Evolutionary conservation across 495 filamentous ascomycete genomes (phyloP).

Genomic region (Penicillium longicatenatum): DNA sequence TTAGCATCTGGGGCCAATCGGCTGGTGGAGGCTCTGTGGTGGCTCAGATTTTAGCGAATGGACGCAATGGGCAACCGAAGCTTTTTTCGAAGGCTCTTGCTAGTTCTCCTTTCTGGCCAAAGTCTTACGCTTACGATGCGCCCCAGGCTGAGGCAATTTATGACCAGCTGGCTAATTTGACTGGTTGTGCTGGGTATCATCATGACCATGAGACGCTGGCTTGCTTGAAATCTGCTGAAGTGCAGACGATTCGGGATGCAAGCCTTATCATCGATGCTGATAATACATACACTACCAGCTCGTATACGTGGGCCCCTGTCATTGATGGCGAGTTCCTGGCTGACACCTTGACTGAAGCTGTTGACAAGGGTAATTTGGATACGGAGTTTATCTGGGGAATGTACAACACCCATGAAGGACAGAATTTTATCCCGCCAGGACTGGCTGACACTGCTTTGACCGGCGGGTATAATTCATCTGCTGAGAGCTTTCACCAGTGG

Average conservation of each 20-base stretch:
- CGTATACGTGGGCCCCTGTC: constrained; percentile 62
- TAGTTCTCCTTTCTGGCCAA: constrained; percentile 63
- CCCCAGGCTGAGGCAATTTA: constrained; percentile 54
- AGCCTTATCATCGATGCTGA: constrained; percentile 43
- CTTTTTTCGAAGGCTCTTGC: constrained; percentile 58
- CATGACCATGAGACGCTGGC: constrained; percentile 35
- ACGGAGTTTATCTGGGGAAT: constrained; percentile 51
- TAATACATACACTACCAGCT: constrained; percentile 53
- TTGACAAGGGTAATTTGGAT: constrained; percentile 40
- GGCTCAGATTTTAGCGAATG: constrained; percentile 54
- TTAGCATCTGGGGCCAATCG: constrained; percentile 56
- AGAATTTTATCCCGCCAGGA: constrained; percentile 59
- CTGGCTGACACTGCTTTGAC: constrained; percentile 32
- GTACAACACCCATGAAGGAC: constrained; percentile 63
- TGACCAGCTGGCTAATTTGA: constrained; percentile 41
- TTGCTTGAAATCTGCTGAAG: constrained; percentile 53
- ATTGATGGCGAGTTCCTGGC: constrained; percentile 57
- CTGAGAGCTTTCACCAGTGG: constrained; percentile 50
- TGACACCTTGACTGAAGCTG: constrained; percentile 46
- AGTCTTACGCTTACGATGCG: constrained; percentile 53
- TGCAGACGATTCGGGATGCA: constrained; percentile 52
- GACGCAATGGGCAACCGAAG: constrained; percentile 34
- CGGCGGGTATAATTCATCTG: constrained; percentile 47
- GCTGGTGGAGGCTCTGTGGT: constrained; percentile 60
- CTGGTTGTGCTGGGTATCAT: constrained; percentile 41